Evolutionary conservation across 352 stramenopile species (phyloP).

Genomic region (Pythium monospermum): DNA sequence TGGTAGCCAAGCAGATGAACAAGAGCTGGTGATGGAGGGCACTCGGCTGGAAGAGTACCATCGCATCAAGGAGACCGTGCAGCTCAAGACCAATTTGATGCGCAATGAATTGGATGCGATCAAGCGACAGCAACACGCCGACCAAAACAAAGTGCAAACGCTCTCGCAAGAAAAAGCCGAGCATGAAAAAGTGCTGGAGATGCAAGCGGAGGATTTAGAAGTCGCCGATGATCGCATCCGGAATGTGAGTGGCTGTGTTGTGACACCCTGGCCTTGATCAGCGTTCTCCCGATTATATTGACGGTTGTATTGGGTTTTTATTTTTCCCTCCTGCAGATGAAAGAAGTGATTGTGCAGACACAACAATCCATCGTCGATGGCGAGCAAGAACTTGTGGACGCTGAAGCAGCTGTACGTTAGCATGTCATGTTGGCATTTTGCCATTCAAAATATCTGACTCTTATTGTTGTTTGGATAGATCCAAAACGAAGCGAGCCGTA

Average conservation of each 20-base stretch:
- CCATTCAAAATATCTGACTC: too few relatives aligned
- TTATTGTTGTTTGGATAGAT: slow-evolving; percentile 26
- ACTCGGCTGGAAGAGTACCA: slow-evolving; percentile 77
- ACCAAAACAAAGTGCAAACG: slow-evolving; percentile 70
- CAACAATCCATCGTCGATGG: slow-evolving; percentile 48
- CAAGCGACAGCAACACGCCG: slow-evolving; percentile 51
- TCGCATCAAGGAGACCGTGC: slow-evolving; percentile 69
- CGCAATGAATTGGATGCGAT: slow-evolving; percentile 71
- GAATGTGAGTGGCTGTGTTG: slow-evolving; percentile 30
- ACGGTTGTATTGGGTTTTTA: background rate
- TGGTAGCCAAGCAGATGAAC: slow-evolving; percentile 35
- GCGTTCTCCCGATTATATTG: too few relatives aligned
- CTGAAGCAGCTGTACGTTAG: slow-evolving; percentile 45
- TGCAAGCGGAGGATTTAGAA: slow-evolving; percentile 56
- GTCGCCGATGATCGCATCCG: slow-evolving; percentile 54
- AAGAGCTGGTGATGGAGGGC: slow-evolving; percentile 55
- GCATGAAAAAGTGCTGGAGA: slow-evolving; percentile 61
- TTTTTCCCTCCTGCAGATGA: slow-evolving; percentile 37
- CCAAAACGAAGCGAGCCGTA: slow-evolving; percentile 47
- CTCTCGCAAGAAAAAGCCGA: slow-evolving; percentile 66
- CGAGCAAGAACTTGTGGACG: slow-evolving; percentile 43
- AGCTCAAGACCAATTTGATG: slow-evolving; percentile 66
- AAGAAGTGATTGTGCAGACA: slow-evolving; percentile 58
- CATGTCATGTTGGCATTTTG: background rate
- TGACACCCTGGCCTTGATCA: too few relatives aligned